A percentile compares a stretch with the other conserved stretches of the same genome.
Evolutionary conservation across 257 asterid species (phyloP).

Genomic region (Scutellaria baicalensis): DNA sequence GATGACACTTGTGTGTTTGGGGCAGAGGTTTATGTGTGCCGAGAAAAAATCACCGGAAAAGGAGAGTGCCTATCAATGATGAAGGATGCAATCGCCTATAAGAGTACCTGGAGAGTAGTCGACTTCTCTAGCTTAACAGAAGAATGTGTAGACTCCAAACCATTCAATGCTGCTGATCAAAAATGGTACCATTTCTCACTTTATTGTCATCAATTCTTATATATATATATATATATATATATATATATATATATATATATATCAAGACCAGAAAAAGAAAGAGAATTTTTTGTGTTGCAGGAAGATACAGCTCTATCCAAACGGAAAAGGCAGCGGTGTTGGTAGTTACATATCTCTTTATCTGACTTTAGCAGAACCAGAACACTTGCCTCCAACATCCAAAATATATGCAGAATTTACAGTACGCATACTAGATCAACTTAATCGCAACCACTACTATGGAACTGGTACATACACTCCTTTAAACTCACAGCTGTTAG

Average conservation of each 20-base stretch:
- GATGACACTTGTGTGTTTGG: conserved; percentile 55
- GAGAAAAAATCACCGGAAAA: conserved; percentile 29
- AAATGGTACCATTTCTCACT: conserved; percentile 31
- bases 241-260: too few relatives aligned
- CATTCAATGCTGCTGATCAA: conserved; percentile 44
- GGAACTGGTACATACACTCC: conserved; percentile 34
- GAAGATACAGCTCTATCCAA: conserved; percentile 55
- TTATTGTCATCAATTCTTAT: background rate
- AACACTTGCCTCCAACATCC: conserved; percentile 26
- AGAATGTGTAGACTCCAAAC: conserved; percentile 35
- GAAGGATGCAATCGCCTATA: conserved; percentile 40
- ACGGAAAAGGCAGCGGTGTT: conserved; percentile 53
- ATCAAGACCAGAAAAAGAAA: background rate
- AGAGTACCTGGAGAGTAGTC: conserved; percentile 36
- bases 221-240: too few relatives aligned
- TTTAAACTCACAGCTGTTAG: background rate
- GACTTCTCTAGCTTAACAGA: conserved; percentile 21
- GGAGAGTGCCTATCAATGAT: conserved; percentile 52
- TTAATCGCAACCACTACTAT: conserved; percentile 25
- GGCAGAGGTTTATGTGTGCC: conserved; percentile 48
- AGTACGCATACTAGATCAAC: conserved; percentile 46
- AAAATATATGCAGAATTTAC: conserved; percentile 52
- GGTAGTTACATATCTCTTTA: conserved; percentile 44
- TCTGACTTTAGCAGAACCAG: conserved; percentile 51
- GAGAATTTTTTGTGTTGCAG: conserved; percentile 21